These are phyloP conservation scores for Medicago ruthenica DNA, from an alignment of 306 rosid genomes.

Conservation along the genomic window DNA sequence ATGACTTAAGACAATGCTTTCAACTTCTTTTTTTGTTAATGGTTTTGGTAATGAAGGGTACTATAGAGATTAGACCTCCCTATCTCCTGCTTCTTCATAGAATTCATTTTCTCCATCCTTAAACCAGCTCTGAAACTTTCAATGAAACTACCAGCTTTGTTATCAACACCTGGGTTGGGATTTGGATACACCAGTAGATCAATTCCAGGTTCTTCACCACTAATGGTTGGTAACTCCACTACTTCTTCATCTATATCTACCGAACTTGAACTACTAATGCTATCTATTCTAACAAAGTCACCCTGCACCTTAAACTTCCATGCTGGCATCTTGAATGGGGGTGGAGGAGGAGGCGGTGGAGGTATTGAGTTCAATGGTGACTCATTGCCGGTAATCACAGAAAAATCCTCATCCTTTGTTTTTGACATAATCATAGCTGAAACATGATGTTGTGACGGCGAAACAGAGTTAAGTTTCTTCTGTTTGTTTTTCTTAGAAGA, in stretches of 20 bases:
- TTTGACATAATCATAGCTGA: slow-evolving; percentile 41
- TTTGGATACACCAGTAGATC: slow-evolving; percentile 60
- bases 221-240: slow-evolving; percentile 48
- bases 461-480: slow-evolving; percentile 46
- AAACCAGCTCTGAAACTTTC: slow-evolving; percentile 74
- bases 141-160: slow-evolving; percentile 81
- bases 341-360: slow-evolving; percentile 77
- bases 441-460: slow-evolving; percentile 22
- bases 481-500: slow-evolving; percentile 58
- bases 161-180: slow-evolving; percentile 78
- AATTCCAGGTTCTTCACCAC: slow-evolving; percentile 44
- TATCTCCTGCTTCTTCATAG: slow-evolving; percentile 54
- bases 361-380: slow-evolving; percentile 69
- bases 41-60: slow-evolving; percentile 43
- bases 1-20: background rate
- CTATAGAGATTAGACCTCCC: slow-evolving; percentile 55
- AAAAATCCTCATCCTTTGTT: slow-evolving; percentile 41
- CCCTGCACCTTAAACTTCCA: slow-evolving; percentile 68
- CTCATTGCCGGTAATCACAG: slow-evolving; percentile 48
- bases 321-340: slow-evolving; percentile 64
- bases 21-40: background rate
- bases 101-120: slow-evolving; percentile 75
- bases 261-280: slow-evolving; percentile 60
- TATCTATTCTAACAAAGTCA: slow-evolving; percentile 71
- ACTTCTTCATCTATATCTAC: slow-evolving; percentile 62